phyloP scores from a whole-genome alignment of 176 grass and related monocot genomes.

The Stipa capillata region DNA sequence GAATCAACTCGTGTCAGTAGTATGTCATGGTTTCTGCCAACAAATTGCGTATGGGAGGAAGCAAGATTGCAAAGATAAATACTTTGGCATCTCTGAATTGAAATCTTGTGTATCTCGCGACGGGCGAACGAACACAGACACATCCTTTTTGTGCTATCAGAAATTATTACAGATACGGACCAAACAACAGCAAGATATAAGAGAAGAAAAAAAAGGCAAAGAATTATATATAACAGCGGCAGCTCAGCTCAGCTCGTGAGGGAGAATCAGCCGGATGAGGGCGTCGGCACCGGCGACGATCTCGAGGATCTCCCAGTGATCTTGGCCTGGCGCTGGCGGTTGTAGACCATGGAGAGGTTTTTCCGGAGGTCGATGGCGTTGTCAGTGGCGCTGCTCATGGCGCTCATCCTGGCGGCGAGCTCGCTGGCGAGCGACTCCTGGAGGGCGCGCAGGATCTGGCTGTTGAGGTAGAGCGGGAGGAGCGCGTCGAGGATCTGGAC shows the following conservation, averaged over 20 bases:
- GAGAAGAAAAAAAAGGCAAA: not conserved
- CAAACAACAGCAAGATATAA: not conserved
- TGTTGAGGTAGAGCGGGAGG: conserved; percentile 89
- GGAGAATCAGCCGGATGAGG: not conserved
- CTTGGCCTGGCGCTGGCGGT: conserved; percentile 76
- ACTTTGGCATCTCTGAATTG: conserved; percentile 36
- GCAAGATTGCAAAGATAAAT: not conserved
- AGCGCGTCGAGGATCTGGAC: conserved; percentile 86
- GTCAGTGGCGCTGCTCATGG: conserved; percentile 79
- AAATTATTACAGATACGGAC: conserved; percentile 38
- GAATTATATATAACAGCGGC: conserved; percentile 32
- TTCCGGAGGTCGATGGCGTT: conserved; percentile 63
- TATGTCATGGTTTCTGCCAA: not conserved
- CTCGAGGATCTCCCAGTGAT: conserved; percentile 92
- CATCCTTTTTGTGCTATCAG: conserved; percentile 27
- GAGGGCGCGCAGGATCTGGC: conserved; percentile 72
- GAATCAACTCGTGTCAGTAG: not conserved
- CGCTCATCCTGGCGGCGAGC: conserved; percentile 78
- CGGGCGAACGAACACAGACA: conserved; percentile 2
- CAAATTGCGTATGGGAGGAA: not conserved
- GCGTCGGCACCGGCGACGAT: conserved; percentile 68
- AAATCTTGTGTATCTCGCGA: conserved; percentile 28
- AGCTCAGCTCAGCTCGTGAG: not conserved
- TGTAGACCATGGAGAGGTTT: conserved; percentile 52
- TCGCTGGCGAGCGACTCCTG: conserved; percentile 89